These are phyloP conservation scores for Tothia fuscella DNA, from an alignment of 2,329 filamentous ascomycete genomes.

Conservation along the genomic window DNA sequence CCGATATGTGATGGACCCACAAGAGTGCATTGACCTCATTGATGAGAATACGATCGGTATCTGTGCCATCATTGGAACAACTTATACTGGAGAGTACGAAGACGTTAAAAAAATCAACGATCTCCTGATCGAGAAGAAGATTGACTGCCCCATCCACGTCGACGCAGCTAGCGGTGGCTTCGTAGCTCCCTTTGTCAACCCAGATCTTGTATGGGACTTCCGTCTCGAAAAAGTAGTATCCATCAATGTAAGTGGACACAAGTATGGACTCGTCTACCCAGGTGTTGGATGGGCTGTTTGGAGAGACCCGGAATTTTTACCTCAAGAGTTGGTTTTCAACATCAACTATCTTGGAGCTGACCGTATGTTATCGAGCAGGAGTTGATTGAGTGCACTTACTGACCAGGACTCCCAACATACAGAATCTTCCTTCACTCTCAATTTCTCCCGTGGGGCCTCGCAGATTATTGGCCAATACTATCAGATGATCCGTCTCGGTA, in stretches of 20 bases:
- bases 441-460: constrained; percentile 91
- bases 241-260: constrained; percentile 92
- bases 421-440: constrained; percentile 91
- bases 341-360: constrained; percentile 86
- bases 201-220: constrained; percentile 84
- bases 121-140: constrained; percentile 57
- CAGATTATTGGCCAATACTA: constrained; percentile 97
- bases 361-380: too few relatives aligned
- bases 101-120: constrained; percentile 89
- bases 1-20: constrained; percentile 52
- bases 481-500: constrained; percentile 88
- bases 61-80: constrained; percentile 80
- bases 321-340: constrained; percentile 92
- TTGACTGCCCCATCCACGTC: constrained; percentile 79
- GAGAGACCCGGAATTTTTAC: constrained; percentile 71
- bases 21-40: constrained; percentile 47
- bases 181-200: constrained; percentile 81
- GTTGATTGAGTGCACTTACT: too few relatives aligned
- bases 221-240: constrained; percentile 76
- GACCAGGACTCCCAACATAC: too few relatives aligned
- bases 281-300: constrained; percentile 66
- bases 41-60: constrained; percentile 78
- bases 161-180: constrained; percentile 89
- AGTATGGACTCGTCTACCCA: constrained; percentile 48
- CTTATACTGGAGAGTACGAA: constrained; percentile 93